Percentiles rank a stretch among this genome's conserved stretches.
phyloP scores from a whole-genome alignment of 2,329 filamentous ascomycete species.

The Pseudovirgaria hyperparasitica region DNA sequence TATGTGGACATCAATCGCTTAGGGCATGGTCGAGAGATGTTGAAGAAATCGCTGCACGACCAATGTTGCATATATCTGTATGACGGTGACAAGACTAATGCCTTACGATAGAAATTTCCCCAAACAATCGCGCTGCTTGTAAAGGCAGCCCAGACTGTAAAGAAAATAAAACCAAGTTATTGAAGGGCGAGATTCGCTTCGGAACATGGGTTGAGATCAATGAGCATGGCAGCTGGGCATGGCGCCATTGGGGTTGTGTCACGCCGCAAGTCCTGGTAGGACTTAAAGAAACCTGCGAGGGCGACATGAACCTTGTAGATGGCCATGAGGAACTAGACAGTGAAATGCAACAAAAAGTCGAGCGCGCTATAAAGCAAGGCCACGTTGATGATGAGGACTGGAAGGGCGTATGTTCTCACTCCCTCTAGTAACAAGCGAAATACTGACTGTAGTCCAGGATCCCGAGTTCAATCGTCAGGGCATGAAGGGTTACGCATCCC shows the following conservation, averaged over 20 bases:
- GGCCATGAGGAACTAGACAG: constrained; percentile 65
- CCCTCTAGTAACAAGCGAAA: constrained; percentile 5
- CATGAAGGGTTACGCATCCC: constrained; percentile 43
- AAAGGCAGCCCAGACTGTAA: constrained; percentile 58
- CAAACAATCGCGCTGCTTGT: constrained; percentile 61
- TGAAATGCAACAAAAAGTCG: constrained; percentile 61
- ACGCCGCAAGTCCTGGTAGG: constrained; percentile 62
- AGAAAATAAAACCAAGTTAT: constrained; percentile 53
- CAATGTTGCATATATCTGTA: background rate
- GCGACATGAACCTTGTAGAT: constrained; percentile 57
- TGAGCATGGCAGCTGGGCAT: constrained; percentile 53
- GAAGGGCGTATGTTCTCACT: constrained; percentile 56
- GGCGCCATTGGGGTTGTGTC: constrained; percentile 89
- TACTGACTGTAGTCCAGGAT: constrained; percentile 41
- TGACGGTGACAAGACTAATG: background rate
- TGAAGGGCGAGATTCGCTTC: constrained; percentile 66
- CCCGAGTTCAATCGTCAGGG: constrained; percentile 60
- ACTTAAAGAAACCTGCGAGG: constrained; percentile 44
- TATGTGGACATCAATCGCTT: too few relatives aligned
- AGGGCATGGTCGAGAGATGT: too few relatives aligned
- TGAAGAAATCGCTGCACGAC: too few relatives aligned
- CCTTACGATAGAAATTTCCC: constrained; percentile 48
- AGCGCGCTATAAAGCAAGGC: constrained; percentile 57
- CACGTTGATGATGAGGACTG: constrained; percentile 79
- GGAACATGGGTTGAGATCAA: constrained; percentile 57